A percentile compares a stretch with the other conserved stretches of the same genome.
Conservation (phyloP, 2,329 filamentous ascomycete genomes). For the Aspergillus quadricinctus region DNA sequence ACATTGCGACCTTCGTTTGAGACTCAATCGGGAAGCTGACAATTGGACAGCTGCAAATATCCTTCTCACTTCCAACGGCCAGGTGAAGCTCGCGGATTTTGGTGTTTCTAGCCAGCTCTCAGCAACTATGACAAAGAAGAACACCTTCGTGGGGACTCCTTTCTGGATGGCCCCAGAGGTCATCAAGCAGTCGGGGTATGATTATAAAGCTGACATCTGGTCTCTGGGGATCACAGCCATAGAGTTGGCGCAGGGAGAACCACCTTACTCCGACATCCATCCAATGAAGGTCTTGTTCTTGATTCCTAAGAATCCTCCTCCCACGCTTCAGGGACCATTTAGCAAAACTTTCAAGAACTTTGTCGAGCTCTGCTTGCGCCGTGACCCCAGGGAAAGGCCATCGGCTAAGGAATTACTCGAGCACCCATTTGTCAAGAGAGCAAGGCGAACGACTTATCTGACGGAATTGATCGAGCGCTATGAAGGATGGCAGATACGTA, state of each 20-base stretch:
- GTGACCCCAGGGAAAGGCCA: constrained; percentile 84
- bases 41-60: constrained; percentile 76
- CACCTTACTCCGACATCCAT: constrained; percentile 92
- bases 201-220: constrained; percentile 98
- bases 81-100: constrained; percentile 96
- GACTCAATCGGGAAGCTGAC: constrained; percentile 10
- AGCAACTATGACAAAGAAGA: constrained; percentile 99
- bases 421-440: constrained; percentile 83
- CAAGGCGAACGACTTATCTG: constrained; percentile 93
- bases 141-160: constrained; percentile 95
- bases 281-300: constrained; percentile 98
- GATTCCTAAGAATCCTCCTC: constrained; percentile 90
- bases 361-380: constrained; percentile 74
- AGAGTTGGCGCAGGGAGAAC: constrained; percentile 85
- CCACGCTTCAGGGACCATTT: constrained; percentile 74
- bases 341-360: constrained; percentile 82
- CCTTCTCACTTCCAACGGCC: constrained; percentile 79
- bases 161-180: constrained; percentile 99
- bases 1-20: constrained; percentile 5
- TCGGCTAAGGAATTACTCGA: constrained; percentile 81
- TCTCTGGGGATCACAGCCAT: constrained; percentile 91
- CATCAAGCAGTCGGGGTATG: constrained; percentile 96
- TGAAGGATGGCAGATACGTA: constrained; percentile 77
- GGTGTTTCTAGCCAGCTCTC: constrained; percentile 94
- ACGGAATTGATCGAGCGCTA: constrained; percentile 93